Evolutionary conservation across 1,284 basidiomycete species (phyloP).

Genomic region (Puccinia horiana): DNA sequence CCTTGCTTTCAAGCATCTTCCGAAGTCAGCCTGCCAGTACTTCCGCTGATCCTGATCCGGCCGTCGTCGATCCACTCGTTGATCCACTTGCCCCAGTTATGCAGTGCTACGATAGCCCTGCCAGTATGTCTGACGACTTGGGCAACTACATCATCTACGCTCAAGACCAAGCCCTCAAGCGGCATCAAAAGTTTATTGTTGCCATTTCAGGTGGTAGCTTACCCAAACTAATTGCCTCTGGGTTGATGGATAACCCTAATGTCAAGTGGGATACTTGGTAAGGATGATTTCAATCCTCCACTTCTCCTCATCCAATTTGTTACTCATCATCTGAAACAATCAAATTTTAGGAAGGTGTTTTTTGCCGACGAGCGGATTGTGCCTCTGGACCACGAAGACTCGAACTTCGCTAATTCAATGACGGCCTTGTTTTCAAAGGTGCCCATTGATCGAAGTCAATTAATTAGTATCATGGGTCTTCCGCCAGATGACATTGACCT

Average conservation of each 20-base stretch:
- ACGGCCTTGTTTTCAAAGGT: slow-evolving; percentile 58
- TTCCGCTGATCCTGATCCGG: slow-evolving; percentile 4
- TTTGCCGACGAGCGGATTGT: slow-evolving; percentile 59
- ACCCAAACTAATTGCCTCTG: slow-evolving; percentile 58
- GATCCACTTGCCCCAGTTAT: slow-evolving; percentile 53
- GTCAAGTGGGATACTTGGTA: slow-evolving; percentile 59
- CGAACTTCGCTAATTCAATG: slow-evolving; percentile 57
- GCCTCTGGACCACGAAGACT: slow-evolving; percentile 57
- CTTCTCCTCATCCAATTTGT: neutral
- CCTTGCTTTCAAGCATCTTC: slow-evolving; percentile 31
- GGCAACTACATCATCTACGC: slow-evolving; percentile 58
- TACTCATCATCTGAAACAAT: neutral
- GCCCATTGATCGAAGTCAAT: slow-evolving; percentile 57
- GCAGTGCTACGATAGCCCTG: slow-evolving; percentile 55
- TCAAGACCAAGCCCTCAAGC: slow-evolving; percentile 58
- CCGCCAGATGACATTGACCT: slow-evolving; percentile 69
- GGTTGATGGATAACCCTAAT: slow-evolving; percentile 55
- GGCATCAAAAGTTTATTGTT: slow-evolving; percentile 58
- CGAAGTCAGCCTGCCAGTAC: neutral
- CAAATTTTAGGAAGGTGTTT: slow-evolving; percentile 56
- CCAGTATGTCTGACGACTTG: slow-evolving; percentile 55
- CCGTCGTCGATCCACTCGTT: slow-evolving; percentile 36
- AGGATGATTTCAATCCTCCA: slow-evolving; percentile 21
- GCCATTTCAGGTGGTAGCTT: slow-evolving; percentile 58
- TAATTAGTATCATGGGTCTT: slow-evolving; percentile 57